Percentiles rank a stretch among this genome's conserved stretches.
These are phyloP conservation scores for Pinus tabuliformis DNA, from an alignment of 75 land plant species.

Conservation along the genomic window DNA sequence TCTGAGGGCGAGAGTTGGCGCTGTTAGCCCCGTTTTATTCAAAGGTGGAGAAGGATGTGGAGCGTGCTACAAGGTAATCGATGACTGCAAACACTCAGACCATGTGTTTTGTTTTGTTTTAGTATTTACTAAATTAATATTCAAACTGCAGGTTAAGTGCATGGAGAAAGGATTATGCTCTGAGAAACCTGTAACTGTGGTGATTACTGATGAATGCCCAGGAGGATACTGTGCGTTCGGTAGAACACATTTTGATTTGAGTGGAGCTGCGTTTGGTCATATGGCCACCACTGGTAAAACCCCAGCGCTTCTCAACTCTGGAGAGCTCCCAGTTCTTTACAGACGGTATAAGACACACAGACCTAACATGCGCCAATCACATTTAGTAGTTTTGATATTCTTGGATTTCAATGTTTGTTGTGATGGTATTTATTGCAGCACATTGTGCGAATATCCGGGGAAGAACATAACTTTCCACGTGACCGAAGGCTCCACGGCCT, in stretches of 20 bases:
- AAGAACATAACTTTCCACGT: conserved; percentile 72
- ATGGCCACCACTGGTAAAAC: conserved; percentile 17
- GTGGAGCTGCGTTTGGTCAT: conserved; percentile 33
- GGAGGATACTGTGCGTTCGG: conserved; percentile 45
- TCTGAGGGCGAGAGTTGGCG: conserved; percentile 62
- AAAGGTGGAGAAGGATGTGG: conserved; percentile 78
- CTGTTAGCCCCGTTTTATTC: conserved; percentile 78
- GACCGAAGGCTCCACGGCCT: conserved; percentile 70
- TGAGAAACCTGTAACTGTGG: conserved; percentile 13
- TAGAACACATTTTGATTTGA: conserved; percentile 33
- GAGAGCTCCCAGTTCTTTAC: conserved; percentile 26
- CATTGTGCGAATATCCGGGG: conserved; percentile 58
- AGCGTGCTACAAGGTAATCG: conserved; percentile 53
- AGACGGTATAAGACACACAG: not conserved
- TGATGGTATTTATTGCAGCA: conserved; percentile 25
- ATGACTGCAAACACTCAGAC: too few species aligned
- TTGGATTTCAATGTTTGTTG: too few species aligned
- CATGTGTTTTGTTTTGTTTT: too few species aligned
- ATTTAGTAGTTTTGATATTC: too few species aligned
- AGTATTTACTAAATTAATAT: too few species aligned
- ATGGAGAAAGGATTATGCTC: conserved; percentile 11
- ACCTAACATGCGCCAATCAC: too few species aligned
- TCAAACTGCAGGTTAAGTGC: conserved; percentile 18
- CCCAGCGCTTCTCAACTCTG: conserved; percentile 23
- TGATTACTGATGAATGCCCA: conserved; percentile 39